Conservation (phyloP, 495 filamentous ascomycete genomes). For the Lasiosphaeriaceae sp. region DNA sequence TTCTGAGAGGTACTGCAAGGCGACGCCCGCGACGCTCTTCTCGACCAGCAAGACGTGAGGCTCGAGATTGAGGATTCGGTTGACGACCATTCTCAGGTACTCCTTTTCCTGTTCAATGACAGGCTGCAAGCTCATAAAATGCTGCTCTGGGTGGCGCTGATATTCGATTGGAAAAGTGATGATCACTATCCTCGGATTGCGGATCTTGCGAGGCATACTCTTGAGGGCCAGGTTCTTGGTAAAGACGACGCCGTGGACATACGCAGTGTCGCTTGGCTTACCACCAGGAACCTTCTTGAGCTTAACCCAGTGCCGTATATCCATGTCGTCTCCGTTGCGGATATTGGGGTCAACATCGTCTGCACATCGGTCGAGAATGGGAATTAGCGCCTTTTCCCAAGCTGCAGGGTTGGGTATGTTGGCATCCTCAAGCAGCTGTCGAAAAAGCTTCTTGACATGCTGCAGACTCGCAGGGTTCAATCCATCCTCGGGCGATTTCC, state of each 20-base stretch:
- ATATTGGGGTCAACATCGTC: constrained; percentile 94
- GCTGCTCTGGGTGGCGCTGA: constrained; percentile 80
- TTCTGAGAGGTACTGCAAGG: constrained; percentile 79
- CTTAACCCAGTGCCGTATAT: constrained; percentile 98
- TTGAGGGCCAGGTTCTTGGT: constrained; percentile 95
- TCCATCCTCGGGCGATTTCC: constrained; percentile 68
- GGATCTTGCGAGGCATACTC: constrained; percentile 85
- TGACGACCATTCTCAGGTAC: constrained; percentile 87
- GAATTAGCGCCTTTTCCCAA: constrained; percentile 91
- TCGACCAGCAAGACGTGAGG: constrained; percentile 86
- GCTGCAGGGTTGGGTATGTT: constrained; percentile 64
- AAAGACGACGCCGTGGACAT: constrained; percentile 94
- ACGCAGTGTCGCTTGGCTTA: constrained; percentile 82
- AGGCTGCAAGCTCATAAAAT: constrained; percentile 97
- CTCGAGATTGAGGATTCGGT: constrained; percentile 79
- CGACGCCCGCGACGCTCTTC: constrained; percentile 85
- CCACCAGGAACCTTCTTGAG: constrained; percentile 93
- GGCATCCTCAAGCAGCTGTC: constrained; percentile 75
- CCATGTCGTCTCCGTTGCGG: constrained; percentile 84
- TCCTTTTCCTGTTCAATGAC: constrained; percentile 97
- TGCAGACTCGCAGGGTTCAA: constrained; percentile 81
- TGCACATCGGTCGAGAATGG: constrained; percentile 85
- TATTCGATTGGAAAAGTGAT: constrained; percentile 96
- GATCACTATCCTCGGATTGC: constrained; percentile 82
- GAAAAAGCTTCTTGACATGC: constrained; percentile 80